Evolutionary conservation across 1,284 basidiomycete genomes (phyloP).

Genomic region (Trichosporon sp.): DNA sequence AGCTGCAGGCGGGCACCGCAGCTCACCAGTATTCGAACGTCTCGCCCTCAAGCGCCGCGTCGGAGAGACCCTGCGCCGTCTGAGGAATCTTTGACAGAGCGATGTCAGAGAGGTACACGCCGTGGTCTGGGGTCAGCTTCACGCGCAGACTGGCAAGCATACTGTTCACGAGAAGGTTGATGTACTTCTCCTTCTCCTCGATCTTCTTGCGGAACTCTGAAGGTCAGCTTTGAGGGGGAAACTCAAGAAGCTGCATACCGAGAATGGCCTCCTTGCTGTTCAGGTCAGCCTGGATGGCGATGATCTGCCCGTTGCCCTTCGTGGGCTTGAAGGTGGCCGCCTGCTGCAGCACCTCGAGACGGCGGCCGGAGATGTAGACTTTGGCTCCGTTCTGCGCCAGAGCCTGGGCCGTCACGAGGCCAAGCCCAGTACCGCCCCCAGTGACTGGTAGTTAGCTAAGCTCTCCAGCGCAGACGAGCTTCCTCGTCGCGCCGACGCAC

Average conservation of each 20-base stretch:
- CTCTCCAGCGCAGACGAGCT: background rate
- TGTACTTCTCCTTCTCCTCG: slow-evolving; percentile 34
- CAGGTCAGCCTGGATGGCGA: slow-evolving; percentile 42
- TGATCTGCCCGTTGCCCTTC: slow-evolving; percentile 29
- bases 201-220: slow-evolving; percentile 34
- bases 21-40: slow-evolving; percentile 39
- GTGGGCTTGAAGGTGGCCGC: slow-evolving; percentile 27
- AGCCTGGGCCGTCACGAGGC: slow-evolving; percentile 40
- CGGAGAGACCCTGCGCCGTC: slow-evolving; percentile 38
- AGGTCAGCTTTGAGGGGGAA: background rate
- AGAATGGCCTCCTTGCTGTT: slow-evolving; percentile 44
- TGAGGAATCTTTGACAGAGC: slow-evolving; percentile 35
- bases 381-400: slow-evolving; percentile 42
- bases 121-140: slow-evolving; percentile 33
- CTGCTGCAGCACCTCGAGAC: slow-evolving; percentile 35
- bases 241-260: slow-evolving; percentile 1
- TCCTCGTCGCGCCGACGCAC: slow-evolving; percentile 21
- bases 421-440: slow-evolving; percentile 45
- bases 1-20: background rate
- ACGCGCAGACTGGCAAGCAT: slow-evolving; percentile 4
- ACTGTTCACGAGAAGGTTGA: slow-evolving; percentile 43
- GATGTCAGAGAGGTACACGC: slow-evolving; percentile 36
- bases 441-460: slow-evolving; percentile 28
- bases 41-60: slow-evolving; percentile 43
- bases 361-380: slow-evolving; percentile 47